phyloP scores from a whole-genome alignment of 2,329 filamentous ascomycete species.

The Apiospora rasikravindrae region DNA sequence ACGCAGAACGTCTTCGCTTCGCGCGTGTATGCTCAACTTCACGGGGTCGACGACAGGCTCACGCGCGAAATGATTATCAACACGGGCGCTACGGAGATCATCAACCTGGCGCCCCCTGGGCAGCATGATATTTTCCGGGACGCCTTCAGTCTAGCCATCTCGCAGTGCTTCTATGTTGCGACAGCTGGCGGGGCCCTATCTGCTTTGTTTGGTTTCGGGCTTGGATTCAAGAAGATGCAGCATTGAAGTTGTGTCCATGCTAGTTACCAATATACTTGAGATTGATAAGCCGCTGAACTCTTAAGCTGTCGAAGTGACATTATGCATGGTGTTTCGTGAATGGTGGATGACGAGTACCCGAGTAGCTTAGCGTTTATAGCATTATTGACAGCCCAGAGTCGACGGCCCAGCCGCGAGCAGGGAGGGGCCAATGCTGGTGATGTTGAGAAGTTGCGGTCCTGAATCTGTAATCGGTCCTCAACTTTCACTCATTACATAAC shows the following conservation, averaged over 20 bases:
- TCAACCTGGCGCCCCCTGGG: neutral
- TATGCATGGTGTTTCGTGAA: neutral
- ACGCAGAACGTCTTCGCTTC: neutral
- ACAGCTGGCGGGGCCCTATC: neutral
- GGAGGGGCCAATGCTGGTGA: neutral
- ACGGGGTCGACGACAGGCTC: neutral
- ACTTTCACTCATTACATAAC: neutral
- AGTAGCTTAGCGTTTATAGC: no score
- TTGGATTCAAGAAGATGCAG: neutral
- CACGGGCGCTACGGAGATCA: neutral
- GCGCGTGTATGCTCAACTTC: neutral
- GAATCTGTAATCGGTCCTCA: neutral
- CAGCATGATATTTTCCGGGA: neutral
- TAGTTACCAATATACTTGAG: neutral
- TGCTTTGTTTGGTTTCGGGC: neutral
- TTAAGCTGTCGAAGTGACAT: neutral
- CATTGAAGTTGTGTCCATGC: neutral
- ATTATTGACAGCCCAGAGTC: no score
- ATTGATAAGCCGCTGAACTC: neutral
- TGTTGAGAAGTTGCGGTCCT: neutral
- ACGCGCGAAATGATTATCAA: neutral
- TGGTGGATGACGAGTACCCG: no score
- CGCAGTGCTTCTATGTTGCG: neutral
- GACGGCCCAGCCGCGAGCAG: neutral
- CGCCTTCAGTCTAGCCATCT: neutral